Base-by-base conservation (phyloP, 2,329 filamentous ascomycete genomes). In the Hypoxylon sp. region DNA sequence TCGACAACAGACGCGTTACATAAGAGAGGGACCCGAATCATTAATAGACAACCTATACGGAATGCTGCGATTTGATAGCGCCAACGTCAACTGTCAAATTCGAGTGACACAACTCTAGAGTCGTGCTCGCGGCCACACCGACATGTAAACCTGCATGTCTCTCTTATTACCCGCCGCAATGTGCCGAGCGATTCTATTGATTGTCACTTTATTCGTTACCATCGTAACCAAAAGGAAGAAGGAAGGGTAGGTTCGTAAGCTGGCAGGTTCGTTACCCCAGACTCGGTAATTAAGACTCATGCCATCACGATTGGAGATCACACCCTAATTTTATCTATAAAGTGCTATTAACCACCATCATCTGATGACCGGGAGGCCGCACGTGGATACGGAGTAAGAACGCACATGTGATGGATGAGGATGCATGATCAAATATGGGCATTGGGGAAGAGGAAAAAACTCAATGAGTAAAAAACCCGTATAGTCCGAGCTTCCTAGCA, bases 11-110 rank as follows among this genome's bases (percentile, higher is more conserved):
- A 65, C 58, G 39, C 55, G 43, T 26, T 26, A 2, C 22, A 46
- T 60, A 55, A 39, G 37, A 20, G 56, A 41, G 59, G 46, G 28
- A 53, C 61, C 61, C 56, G 57, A 67, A 67, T 64, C 64, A 64
- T 61, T 67, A 67, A 56, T 47, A 53, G 48, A 41, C 46, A 28
- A 56, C 34, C 50, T 64, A 64, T 57, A 41, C n/a, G n/a, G n/a
- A n/a, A n/a, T n/a, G n/a, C 17, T 59, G 51, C 43, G 37, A 66
- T 7, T 57, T 66, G 59, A 57, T 56, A 60, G n/a, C 6, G 37
- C 20, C 17, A 20, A 57, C 53, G 41, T 39, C 48, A 28, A 57
- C 52, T 57, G 46, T 60, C 34, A 64, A 63, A 66, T 44, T 48
- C 26, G 44, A 28, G 44, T 55, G 52, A 59, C 34, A 56, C 61